Conservation (phyloP, 2,329 filamentous ascomycete species). For the Clarireedia paspali region DNA sequence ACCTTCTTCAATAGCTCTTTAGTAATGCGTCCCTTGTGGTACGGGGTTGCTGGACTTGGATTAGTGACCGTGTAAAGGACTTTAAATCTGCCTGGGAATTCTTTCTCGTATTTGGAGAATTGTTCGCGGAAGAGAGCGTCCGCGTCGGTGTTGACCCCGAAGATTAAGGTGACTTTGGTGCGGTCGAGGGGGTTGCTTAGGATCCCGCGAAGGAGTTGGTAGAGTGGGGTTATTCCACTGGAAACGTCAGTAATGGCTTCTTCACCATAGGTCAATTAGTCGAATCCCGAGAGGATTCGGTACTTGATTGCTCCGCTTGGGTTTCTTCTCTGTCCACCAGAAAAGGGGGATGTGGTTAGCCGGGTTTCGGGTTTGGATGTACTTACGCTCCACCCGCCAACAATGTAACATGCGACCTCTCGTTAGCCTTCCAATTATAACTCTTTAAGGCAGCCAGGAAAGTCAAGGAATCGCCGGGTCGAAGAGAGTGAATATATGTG, state of each 20-base stretch:
- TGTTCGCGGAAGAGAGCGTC: constrained; percentile 53
- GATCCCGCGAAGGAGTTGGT: constrained; percentile 55
- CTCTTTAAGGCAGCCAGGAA: constrained; percentile 48
- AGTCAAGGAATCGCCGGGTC: constrained; percentile 52
- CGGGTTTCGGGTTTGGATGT: no score
- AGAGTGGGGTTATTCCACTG: constrained; percentile 61
- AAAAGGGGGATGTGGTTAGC: no score
- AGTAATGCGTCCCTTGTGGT: constrained; percentile 50
- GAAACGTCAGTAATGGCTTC: no score
- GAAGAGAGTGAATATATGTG: constrained; percentile 56
- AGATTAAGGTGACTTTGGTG: constrained; percentile 57
- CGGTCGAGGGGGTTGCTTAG: constrained; percentile 52
- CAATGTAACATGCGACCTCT: constrained; percentile 47
- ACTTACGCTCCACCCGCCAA: constrained; percentile 54
- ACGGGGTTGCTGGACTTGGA: constrained; percentile 33
- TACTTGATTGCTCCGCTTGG: no score
- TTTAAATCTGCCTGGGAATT: constrained; percentile 47
- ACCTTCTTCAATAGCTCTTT: constrained; percentile 45
- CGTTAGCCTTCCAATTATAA: constrained; percentile 43
- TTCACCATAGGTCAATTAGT: no score
- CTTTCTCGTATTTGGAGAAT: constrained; percentile 41
- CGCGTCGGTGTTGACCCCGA: constrained; percentile 56
- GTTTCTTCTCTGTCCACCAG: no score
- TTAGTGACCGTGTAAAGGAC: constrained; percentile 50
- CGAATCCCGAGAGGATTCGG: no score